Evolutionary conservation across 129 eudicot genomes (phyloP).

Genomic region (Lactuca sativa): DNA sequence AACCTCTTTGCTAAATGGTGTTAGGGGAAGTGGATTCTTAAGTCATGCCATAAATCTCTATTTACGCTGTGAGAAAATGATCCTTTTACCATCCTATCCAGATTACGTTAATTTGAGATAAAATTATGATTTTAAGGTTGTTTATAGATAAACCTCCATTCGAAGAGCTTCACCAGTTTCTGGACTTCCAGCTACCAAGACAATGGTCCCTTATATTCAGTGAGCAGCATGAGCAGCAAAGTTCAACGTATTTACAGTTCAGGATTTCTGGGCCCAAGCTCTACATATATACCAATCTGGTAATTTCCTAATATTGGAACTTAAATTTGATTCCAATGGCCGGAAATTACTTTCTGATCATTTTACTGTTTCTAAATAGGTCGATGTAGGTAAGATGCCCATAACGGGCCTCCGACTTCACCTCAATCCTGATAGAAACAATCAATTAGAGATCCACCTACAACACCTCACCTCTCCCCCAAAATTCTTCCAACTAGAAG

Average conservation of each 20-base stretch:
- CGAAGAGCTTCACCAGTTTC: conserved; percentile 93
- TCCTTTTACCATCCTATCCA: neutral
- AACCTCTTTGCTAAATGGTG: conserved; percentile 84
- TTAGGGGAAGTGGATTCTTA: conserved; percentile 88
- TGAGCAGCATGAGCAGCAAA: conserved; percentile 77
- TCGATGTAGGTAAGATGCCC: conserved; percentile 93
- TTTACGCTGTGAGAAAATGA: conserved; percentile 69
- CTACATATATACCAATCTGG: conserved; percentile 66
- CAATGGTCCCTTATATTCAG: conserved; percentile 98
- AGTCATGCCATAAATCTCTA: conserved; percentile 96
- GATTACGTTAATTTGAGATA: neutral
- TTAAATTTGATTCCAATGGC: neutral
- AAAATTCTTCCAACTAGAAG: conserved; percentile 67
- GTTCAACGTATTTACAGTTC: conserved; percentile 68
- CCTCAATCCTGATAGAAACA: conserved; percentile 85
- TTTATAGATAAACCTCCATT: conserved; percentile 89
- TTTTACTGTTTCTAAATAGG: conserved; percentile 41
- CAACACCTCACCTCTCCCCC: conserved; percentile 97
- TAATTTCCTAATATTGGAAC: conserved; percentile 23
- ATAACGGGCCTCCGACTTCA: conserved; percentile 89
- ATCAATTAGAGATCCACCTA: conserved; percentile 79
- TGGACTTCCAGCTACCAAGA: conserved; percentile 92
- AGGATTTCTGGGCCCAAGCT: conserved; percentile 92
- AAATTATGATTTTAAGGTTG: conserved; percentile 4
- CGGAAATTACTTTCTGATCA: too few species aligned